phyloP scores from a whole-genome alignment of 257 asterid genomes.

The Linderniella brevidens region DNA sequence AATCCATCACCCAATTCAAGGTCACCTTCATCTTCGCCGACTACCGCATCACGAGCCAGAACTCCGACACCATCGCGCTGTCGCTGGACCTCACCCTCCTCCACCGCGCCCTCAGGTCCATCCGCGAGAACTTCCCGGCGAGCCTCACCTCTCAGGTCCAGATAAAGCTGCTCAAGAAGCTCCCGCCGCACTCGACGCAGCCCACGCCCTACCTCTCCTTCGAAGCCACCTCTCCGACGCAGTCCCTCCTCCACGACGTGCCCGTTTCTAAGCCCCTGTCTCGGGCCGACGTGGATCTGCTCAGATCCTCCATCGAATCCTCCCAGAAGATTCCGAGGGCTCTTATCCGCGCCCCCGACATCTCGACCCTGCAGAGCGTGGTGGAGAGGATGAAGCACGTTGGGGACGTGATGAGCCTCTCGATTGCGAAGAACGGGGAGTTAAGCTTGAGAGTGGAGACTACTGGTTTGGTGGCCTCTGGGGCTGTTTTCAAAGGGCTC shows the following conservation, averaged over 20 bases:
- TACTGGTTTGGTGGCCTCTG: slow-evolving; percentile 41
- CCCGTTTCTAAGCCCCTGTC: slow-evolving; percentile 81
- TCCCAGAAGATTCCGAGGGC: slow-evolving; percentile 64
- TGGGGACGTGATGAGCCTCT: slow-evolving; percentile 68
- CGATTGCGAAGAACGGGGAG: slow-evolving; percentile 66
- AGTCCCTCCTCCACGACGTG: slow-evolving; percentile 92
- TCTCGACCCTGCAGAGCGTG: slow-evolving; percentile 38
- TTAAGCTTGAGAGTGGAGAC: slow-evolving; percentile 70
- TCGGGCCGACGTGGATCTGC: slow-evolving; percentile 52
- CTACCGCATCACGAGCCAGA: slow-evolving; percentile 57
- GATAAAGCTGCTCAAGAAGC: slow-evolving; percentile 65
- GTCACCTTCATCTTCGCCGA: slow-evolving; percentile 54
- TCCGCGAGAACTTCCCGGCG: slow-evolving; percentile 26
- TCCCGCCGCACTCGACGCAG: slow-evolving; percentile 56
- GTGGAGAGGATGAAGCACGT: slow-evolving; percentile 77
- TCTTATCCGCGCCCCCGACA: slow-evolving; percentile 47
- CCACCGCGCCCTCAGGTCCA: slow-evolving; percentile 86
- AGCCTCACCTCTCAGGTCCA: slow-evolving; percentile 29
- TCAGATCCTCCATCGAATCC: slow-evolving; percentile 44
- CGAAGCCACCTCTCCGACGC: slow-evolving; percentile 61
- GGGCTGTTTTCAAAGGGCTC: slow-evolving; percentile 65
- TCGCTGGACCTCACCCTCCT: slow-evolving; percentile 74
- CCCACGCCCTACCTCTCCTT: slow-evolving; percentile 62
- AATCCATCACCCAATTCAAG: slow-evolving; percentile 71
- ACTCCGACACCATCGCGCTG: slow-evolving; percentile 60